Evolutionary conservation across 306 rosid species (phyloP).

Genomic region (Medicago arabica): DNA sequence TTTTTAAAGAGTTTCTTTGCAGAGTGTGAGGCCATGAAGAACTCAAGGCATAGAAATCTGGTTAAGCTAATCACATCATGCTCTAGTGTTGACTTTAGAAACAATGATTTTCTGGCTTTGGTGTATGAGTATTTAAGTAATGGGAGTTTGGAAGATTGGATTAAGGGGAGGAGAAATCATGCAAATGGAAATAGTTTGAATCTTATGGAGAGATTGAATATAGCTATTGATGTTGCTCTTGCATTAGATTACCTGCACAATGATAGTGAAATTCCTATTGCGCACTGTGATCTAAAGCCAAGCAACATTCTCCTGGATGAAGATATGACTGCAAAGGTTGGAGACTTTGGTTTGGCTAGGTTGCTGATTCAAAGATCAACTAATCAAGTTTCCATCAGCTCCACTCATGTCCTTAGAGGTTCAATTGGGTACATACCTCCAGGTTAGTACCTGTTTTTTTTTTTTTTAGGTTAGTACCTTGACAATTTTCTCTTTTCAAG

Average conservation of each 20-base stretch:
- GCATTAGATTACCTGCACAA: conserved; percentile 75
- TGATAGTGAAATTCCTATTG: conserved; percentile 68
- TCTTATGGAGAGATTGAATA: conserved; percentile 65
- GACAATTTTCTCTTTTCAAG: not conserved
- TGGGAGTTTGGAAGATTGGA: conserved; percentile 84
- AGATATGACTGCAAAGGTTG: conserved; percentile 74
- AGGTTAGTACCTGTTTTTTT: conserved; percentile 47
- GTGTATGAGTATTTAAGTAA: conserved; percentile 70
- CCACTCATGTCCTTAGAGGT: conserved; percentile 64
- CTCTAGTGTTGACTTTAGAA: conserved; percentile 67
- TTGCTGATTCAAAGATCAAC: conserved; percentile 52
- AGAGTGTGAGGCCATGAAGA: conserved; percentile 72
- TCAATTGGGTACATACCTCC: conserved; percentile 90
- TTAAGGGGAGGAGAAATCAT: conserved; percentile 54
- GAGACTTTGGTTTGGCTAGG: conserved; percentile 81
- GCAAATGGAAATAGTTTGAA: conserved; percentile 54
- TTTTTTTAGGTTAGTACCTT: conserved; percentile 47
- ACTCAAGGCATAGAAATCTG: conserved; percentile 72
- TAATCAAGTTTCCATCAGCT: conserved; percentile 52
- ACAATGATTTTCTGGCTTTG: conserved; percentile 69
- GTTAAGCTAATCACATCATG: conserved; percentile 77
- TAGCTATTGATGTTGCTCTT: conserved; percentile 66
- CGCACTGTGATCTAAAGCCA: conserved; percentile 85
- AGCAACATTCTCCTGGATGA: conserved; percentile 70
- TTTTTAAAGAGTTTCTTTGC: conserved; percentile 73